Evolutionary conservation across 495 filamentous ascomycete species (phyloP).

Genomic region (Pyrenula aspistea): DNA sequence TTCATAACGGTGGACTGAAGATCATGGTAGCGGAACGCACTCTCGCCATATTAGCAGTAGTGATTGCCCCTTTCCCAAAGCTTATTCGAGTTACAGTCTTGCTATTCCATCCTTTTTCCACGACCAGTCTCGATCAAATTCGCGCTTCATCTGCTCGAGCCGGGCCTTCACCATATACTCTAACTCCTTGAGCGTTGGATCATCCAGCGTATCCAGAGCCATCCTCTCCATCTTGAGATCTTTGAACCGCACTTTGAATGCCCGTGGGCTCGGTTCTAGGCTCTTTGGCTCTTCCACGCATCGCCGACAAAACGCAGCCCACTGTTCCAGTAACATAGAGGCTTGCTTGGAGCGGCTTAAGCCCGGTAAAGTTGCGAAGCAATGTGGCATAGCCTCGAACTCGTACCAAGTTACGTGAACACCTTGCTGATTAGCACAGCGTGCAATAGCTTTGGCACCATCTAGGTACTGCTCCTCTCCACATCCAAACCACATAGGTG

Average conservation of each 20-base stretch:
- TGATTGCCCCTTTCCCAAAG: background rate
- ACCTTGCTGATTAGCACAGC: background rate
- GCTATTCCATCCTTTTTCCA: background rate
- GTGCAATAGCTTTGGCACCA: conserved; percentile 2
- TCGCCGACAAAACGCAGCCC: background rate
- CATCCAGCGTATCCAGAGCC: background rate
- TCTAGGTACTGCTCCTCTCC: conserved; percentile 9
- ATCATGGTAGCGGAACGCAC: background rate
- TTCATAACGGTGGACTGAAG: background rate
- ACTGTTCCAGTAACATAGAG: background rate
- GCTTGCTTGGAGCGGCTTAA: background rate
- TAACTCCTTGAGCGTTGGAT: background rate
- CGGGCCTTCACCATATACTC: background rate
- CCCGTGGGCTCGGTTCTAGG: background rate
- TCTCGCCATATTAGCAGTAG: background rate
- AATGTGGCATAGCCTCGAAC: conserved; percentile 9
- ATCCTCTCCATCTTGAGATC: background rate
- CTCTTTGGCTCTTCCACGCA: background rate
- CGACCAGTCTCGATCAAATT: background rate
- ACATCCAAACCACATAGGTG: conserved; percentile 8
- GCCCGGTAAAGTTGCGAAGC: background rate
- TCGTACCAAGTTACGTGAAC: conserved; percentile 4
- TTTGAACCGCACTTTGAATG: background rate
- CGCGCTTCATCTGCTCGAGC: background rate
- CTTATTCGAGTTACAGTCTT: background rate